Evolutionary conservation across 2,329 filamentous ascomycete species (phyloP), one percentile per base, ranked within the genome.

Genomic region (Rugonectria rugulosa): DNA sequence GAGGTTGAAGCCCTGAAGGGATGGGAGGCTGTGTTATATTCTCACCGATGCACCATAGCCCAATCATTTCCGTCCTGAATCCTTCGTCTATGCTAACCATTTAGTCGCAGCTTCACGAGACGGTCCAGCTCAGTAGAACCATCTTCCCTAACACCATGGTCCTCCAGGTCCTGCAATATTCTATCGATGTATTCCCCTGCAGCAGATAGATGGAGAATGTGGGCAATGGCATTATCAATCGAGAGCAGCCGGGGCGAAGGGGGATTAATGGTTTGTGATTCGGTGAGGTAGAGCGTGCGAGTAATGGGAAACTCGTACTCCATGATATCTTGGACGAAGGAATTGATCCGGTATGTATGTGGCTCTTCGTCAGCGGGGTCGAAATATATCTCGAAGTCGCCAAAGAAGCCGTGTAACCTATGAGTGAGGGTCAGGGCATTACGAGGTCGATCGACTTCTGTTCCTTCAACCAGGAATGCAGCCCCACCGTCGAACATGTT

Each of bases 401-500:
- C 62, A 55, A 68, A 64, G 3, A 20, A 26, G 14, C 37, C n/a
- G 19, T 66, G 65, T 19, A 53, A 43, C 14, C 19, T 45, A 12
- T 31, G 31, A 12, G 60, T 66, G 14, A 68, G 60, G 6, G 63
- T 59, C 3, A 67, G 20, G 15, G 75, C 74, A 60, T 79, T 79
- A 20, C 62, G 58, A 20, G 73, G 72, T 42, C 70, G 68, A 59
- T 79, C 74, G 50, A 79, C 76, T 11, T 77, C 66, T 21, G 57
- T 48, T 44, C 74, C 75, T 37, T 76, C 66, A 43, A 78, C 76
- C 2, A 76, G 47, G 61, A 72, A 62, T 9, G 64, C 63, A 29
- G 72, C 64, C 21, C 68, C 71, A 27, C 44, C 60, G 53, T 77
- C 73, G 53, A 79, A 77, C 73, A 78, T 78, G 23, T 77, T 74